A percentile compares a stretch with the other conserved stretches of the same genome.
These are phyloP conservation scores for Polyporus tsugae DNA, from an alignment of 1,284 basidiomycete genomes.

Conservation along the genomic window DNA sequence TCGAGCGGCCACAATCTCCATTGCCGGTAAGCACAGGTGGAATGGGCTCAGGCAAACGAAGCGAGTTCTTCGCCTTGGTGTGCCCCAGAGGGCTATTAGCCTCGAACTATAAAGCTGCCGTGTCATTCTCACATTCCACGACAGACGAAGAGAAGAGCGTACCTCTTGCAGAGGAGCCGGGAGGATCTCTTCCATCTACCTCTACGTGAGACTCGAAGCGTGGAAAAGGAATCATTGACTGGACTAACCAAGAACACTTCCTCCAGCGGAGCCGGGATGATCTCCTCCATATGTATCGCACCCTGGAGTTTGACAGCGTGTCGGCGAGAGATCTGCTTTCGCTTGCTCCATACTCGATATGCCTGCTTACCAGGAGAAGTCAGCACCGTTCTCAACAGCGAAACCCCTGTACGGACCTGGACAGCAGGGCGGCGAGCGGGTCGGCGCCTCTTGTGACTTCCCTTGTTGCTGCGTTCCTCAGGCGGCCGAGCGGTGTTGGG, in stretches of 20 bases:
- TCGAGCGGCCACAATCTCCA: no score
- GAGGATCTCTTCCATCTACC: conserved; percentile 5
- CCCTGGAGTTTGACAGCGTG: neutral
- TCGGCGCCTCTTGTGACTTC: neutral
- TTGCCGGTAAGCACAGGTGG: no score
- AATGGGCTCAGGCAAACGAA: no score
- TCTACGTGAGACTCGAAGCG: neutral
- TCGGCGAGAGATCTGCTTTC: neutral
- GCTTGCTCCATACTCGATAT: neutral
- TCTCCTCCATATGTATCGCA: neutral
- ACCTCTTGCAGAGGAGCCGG: conserved; percentile 2
- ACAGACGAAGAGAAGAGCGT: neutral
- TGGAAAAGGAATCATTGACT: neutral
- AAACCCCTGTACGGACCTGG: neutral
- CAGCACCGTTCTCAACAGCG: neutral
- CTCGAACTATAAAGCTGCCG: no score
- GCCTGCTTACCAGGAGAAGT: neutral
- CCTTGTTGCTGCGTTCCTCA: neutral
- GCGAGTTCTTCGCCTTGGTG: no score
- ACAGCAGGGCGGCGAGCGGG: neutral
- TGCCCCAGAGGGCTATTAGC: no score
- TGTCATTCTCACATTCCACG: no score
- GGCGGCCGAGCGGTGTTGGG: neutral
- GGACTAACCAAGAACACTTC: conserved; percentile 7
- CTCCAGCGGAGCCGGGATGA: neutral